phyloP scores from a whole-genome alignment of 1,284 basidiomycete species.

The Microbotryum lychnidis-dioicae region DNA sequence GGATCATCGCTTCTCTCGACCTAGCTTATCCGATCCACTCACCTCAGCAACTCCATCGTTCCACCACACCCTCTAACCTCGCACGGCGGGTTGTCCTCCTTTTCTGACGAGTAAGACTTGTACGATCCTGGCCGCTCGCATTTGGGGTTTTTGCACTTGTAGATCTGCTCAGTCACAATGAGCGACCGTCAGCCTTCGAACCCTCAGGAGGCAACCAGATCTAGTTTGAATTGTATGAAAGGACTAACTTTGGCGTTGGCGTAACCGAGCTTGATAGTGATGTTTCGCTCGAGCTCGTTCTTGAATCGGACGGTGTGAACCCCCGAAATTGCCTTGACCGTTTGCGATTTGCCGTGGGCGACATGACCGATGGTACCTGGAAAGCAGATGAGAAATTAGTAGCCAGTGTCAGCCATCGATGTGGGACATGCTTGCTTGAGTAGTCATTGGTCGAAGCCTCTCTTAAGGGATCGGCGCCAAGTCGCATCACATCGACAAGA shows the following conservation, averaged over 20 bases:
- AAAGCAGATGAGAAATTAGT: no score
- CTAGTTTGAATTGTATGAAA: not conserved
- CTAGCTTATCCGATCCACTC: conserved; percentile 8
- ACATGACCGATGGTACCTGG: conserved; percentile 87
- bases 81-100: conserved; percentile 87
- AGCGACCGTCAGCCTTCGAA: not conserved
- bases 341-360: conserved; percentile 97
- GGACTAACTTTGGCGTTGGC: conserved; percentile 86
- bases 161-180: conserved; percentile 57
- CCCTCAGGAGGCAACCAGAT: not conserved
- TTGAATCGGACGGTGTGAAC: conserved; percentile 98
- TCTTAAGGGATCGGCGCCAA: no score
- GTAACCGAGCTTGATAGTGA: conserved; percentile 97
- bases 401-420: no score
- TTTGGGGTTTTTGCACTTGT: conserved; percentile 88
- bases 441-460: no score
- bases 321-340: conserved; percentile 98
- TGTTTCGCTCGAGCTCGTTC: conserved; percentile 96
- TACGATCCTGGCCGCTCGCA: conserved; percentile 93
- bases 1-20: not conserved
- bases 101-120: conserved; percentile 84
- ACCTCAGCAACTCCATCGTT: conserved; percentile 76
- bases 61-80: conserved; percentile 85
- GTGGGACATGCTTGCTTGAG: no score
- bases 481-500: no score